A percentile compares a stretch with the other conserved stretches of the same genome.
Evolutionary conservation across 495 filamentous ascomycete genomes (phyloP).

Genomic region (Glarea lozoyensis): DNA sequence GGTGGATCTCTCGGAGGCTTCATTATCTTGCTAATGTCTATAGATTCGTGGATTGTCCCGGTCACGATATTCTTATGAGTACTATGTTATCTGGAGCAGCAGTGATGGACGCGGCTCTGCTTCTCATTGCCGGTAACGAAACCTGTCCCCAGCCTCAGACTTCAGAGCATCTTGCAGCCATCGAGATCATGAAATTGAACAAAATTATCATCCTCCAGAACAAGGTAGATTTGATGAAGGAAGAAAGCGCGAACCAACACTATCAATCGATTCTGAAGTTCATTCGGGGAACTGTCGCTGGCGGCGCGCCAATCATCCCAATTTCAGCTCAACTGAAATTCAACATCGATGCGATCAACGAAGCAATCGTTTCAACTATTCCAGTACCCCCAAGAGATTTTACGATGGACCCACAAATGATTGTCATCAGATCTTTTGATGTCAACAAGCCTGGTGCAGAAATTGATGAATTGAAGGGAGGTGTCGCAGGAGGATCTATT

Average conservation of each 20-base stretch:
- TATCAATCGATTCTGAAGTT: slow-evolving; percentile 96
- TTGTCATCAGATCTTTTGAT: slow-evolving; percentile 96
- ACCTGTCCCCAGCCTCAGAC: slow-evolving; percentile 98
- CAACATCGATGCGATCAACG: slow-evolving; percentile 98
- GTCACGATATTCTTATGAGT: slow-evolving; percentile 99
- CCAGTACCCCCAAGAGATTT: slow-evolving; percentile 88
- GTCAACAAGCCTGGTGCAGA: slow-evolving; percentile 99
- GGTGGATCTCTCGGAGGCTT: slow-evolving; percentile 26
- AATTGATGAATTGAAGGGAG: slow-evolving; percentile 97
- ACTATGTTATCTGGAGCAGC: slow-evolving; percentile 99
- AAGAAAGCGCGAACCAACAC: slow-evolving; percentile 84
- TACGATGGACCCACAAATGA: slow-evolving; percentile 86
- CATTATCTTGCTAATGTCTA: neutral
- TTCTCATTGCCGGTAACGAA: slow-evolving; percentile 98
- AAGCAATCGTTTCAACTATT: slow-evolving; percentile 85
- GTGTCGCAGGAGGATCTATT: slow-evolving; percentile 95
- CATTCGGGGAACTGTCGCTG: slow-evolving; percentile 92
- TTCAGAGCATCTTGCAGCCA: slow-evolving; percentile 94
- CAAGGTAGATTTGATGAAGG: slow-evolving; percentile 96
- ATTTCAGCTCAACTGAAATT: slow-evolving; percentile 98
- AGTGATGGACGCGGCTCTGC: slow-evolving; percentile 96
- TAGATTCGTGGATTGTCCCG: slow-evolving; percentile 96
- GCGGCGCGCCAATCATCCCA: slow-evolving; percentile 91
- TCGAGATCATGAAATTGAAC: slow-evolving; percentile 97
- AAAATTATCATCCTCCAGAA: slow-evolving; percentile 99